Conservation (phyloP, 805 yeast genomes). For the Isabelozyma pseudorhagii region DNA sequence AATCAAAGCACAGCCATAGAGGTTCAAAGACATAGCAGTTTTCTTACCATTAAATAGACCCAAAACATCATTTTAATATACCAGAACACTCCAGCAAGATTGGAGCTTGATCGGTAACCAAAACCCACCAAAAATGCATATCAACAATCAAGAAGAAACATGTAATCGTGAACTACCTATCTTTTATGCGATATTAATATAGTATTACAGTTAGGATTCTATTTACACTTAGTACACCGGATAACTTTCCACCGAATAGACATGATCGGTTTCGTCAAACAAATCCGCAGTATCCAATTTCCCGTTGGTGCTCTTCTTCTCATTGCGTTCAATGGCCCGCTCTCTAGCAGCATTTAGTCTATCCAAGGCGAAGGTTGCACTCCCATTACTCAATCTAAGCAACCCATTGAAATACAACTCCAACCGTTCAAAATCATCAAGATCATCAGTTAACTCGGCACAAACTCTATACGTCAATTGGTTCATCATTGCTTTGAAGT, state of each 20-base stretch:
- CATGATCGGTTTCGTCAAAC: constrained; percentile 1
- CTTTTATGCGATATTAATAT: background rate
- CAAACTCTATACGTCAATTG: constrained; percentile 18
- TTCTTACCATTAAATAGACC: too few relatives aligned
- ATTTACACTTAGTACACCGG: constrained; percentile 1
- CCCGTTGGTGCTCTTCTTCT: background rate
- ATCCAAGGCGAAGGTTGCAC: constrained; percentile 6
- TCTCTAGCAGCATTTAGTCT: constrained; percentile 1
- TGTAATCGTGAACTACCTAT: too few relatives aligned
- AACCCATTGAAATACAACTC: constrained; percentile 21
- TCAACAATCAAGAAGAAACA: too few relatives aligned
- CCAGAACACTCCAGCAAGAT: background rate
- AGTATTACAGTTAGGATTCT: background rate
- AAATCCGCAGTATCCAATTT: background rate
- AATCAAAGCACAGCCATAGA: too few relatives aligned
- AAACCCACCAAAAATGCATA: too few relatives aligned
- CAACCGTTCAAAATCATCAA: constrained; percentile 18
- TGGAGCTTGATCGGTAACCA: background rate
- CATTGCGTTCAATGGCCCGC: background rate
- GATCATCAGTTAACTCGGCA: constrained; percentile 13
- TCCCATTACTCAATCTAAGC: constrained; percentile 22
- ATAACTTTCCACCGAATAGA: background rate
- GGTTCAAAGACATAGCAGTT: too few relatives aligned
- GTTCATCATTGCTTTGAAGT: constrained; percentile 19
- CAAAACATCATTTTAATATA: too few relatives aligned